phyloP scores from a whole-genome alignment of 1,284 basidiomycete genomes.

The Golubevia sp. region DNA sequence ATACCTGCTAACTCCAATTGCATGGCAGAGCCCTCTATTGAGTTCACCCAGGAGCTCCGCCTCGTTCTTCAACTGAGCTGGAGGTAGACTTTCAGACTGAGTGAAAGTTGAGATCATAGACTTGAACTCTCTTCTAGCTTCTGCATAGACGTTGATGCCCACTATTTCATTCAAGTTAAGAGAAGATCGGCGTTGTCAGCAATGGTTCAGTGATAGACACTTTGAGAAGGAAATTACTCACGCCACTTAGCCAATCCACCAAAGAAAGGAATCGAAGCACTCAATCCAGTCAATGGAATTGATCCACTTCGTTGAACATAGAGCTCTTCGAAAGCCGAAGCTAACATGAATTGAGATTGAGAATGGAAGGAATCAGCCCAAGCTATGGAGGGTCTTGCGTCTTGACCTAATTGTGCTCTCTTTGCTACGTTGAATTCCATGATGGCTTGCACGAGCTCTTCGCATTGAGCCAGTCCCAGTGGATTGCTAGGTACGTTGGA shows the following conservation, averaged over 20 bases:
- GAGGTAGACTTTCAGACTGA: slow-evolving; percentile 34
- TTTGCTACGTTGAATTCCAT: slow-evolving; percentile 54
- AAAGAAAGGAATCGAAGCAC: slow-evolving; percentile 36
- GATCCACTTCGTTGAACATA: slow-evolving; percentile 63
- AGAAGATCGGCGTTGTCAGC: no score
- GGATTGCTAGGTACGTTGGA: slow-evolving; percentile 21
- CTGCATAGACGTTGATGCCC: slow-evolving; percentile 63
- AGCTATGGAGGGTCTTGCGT: slow-evolving; percentile 34
- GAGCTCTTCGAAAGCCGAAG: slow-evolving; percentile 50
- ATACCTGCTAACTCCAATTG: slow-evolving; percentile 41
- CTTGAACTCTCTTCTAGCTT: slow-evolving; percentile 63
- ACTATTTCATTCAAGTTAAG: no score
- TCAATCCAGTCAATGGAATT: slow-evolving; percentile 62
- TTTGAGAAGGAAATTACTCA: no score
- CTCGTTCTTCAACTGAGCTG: slow-evolving; percentile 41
- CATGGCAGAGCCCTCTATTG: slow-evolving; percentile 35
- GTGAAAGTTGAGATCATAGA: slow-evolving; percentile 49
- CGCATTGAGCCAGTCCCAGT: slow-evolving; percentile 50
- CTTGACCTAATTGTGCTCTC: slow-evolving; percentile 32
- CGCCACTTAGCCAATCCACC: no score
- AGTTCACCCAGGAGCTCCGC: slow-evolving; percentile 52
- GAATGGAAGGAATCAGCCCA: slow-evolving; percentile 50
- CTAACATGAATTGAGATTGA: slow-evolving; percentile 45
- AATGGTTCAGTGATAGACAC: no score
- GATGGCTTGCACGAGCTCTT: slow-evolving; percentile 49